These are phyloP conservation scores for Spinellus fusiger DNA, from an alignment of 192 early-diverging fungal genomes.

Conservation along the genomic window DNA sequence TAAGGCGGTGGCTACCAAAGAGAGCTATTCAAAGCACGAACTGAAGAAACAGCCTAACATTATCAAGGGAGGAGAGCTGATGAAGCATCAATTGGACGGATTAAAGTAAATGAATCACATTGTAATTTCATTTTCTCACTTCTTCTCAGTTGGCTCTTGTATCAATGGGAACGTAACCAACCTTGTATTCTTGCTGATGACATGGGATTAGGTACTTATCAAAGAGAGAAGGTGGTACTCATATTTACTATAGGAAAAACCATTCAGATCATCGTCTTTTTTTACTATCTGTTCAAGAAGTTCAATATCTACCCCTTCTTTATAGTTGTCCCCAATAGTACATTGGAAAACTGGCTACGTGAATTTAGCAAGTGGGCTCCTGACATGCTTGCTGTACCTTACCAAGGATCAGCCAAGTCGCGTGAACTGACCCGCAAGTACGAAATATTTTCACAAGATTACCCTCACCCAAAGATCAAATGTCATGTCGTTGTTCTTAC, in stretches of 20 bases:
- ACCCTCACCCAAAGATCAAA: conserved; percentile 16
- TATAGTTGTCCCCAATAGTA: conserved; percentile 62
- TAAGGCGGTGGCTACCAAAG: conserved; percentile 9
- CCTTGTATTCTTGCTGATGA: conserved; percentile 70
- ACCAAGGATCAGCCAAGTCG: conserved; percentile 40
- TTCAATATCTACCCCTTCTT: conserved; percentile 53
- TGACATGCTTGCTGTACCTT: conserved; percentile 49
- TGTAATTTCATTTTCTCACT: neutral
- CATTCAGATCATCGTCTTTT: conserved; percentile 62
- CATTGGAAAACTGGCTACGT: conserved; percentile 60
- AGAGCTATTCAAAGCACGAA: conserved; percentile 37
- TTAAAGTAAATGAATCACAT: conserved; percentile 35
- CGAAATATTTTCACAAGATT: conserved; percentile 39
- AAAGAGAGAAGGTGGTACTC: neutral
- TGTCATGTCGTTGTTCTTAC: conserved; percentile 70
- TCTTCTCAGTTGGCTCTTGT: conserved; percentile 56
- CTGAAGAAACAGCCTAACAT: conserved; percentile 47
- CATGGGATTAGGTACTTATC: conserved; percentile 56
- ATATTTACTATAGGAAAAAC: conserved; percentile 50
- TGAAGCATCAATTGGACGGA: conserved; percentile 62
- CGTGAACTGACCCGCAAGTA: conserved; percentile 44
- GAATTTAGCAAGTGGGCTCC: conserved; percentile 73
- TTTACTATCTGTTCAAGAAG: conserved; percentile 40
- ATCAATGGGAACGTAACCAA: conserved; percentile 53
- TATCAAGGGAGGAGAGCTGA: conserved; percentile 48